Evolutionary conservation across 148 eudicot species (phyloP).

Genomic region (Silene conica): DNA sequence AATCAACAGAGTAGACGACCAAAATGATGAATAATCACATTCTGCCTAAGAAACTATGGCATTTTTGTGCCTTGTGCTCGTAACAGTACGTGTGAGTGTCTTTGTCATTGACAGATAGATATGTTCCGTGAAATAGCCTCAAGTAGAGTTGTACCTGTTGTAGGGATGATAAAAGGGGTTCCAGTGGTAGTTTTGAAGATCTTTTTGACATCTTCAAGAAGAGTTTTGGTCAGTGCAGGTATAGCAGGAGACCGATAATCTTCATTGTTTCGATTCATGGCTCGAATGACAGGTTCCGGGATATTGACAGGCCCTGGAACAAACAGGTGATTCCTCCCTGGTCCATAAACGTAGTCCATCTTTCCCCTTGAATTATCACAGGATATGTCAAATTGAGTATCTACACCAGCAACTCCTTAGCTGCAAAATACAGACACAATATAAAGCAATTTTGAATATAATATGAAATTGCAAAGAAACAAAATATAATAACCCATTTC

Average conservation of each 20-base stretch:
- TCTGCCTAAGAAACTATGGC: background rate
- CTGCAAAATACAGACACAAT: slow-evolving; percentile 17
- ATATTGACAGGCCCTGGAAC: slow-evolving; percentile 98
- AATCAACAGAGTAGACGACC: background rate
- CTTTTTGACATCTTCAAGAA: slow-evolving; percentile 93
- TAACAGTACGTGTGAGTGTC: no score
- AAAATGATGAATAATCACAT: background rate
- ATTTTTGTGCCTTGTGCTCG: background rate
- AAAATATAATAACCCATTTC: background rate
- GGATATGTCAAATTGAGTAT: background rate
- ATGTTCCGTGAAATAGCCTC: no score
- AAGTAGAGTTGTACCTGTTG: slow-evolving; percentile 57
- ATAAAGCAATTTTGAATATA: no score
- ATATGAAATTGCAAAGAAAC: background rate
- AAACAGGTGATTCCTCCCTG: slow-evolving; percentile 91
- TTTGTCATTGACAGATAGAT: no score
- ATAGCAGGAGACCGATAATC: slow-evolving; percentile 98
- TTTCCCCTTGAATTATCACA: slow-evolving; percentile 17
- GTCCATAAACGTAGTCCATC: slow-evolving; percentile 81
- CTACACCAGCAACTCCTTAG: slow-evolving; percentile 8
- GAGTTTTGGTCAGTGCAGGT: slow-evolving; percentile 73
- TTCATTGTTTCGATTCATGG: slow-evolving; percentile 97
- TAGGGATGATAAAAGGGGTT: slow-evolving; percentile 83
- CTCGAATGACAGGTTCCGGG: slow-evolving; percentile 89
- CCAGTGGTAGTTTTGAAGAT: slow-evolving; percentile 92